Base-by-base conservation (phyloP, 1,284 basidiomycete genomes). In the Thelephora terrestris region DNA sequence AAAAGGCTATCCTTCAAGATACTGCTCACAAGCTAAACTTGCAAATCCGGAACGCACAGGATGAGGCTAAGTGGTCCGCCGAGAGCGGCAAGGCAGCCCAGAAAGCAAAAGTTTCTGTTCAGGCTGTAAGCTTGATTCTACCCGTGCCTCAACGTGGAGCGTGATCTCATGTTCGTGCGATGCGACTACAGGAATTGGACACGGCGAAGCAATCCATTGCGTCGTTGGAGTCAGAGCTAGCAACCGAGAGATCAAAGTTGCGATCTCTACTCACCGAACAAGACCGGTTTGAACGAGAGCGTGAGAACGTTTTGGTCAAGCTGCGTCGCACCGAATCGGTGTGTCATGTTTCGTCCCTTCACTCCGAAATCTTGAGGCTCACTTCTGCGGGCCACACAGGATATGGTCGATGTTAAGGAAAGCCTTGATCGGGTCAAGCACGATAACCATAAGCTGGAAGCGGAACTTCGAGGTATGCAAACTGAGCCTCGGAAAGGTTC, bases 391-490 rank as follows among this genome's bases (percentile, higher is more conserved):
- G 6, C n/a, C 12, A 37, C 20, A 21, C 54, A 88, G 85, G 85
- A 87, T 55, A 85, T 89, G 75, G 75, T 81, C 17, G 81, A 82
- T 43, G 75, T 89, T 44, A 79, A 77, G 53, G 61, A 73, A 17
- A 79, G 87, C 25, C 62, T 88, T n/a, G 74, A 79, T 34, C 71
- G 70, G 49, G 66, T 77, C 61, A 88, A 85, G 63, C 72, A 77
- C 47, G 78, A 85, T 55, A 87, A 82, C 52, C 69, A 79, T 21
- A 75, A 77, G 24, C 68, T 89, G 20, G 84, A 86, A 59, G 70
- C 64, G 45, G 82, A 88, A 50, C 68, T 88, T 38, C 74, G 79
- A 62, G 69, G 83, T 84, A 60, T 10, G 73, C 57, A 20, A 7
- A 17, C 23, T 14, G n/a, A 10, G 12, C 25, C 14, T 34, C 12